Base-by-base conservation (phyloP, 306 rosid genomes). In the Trifolium repens region DNA sequence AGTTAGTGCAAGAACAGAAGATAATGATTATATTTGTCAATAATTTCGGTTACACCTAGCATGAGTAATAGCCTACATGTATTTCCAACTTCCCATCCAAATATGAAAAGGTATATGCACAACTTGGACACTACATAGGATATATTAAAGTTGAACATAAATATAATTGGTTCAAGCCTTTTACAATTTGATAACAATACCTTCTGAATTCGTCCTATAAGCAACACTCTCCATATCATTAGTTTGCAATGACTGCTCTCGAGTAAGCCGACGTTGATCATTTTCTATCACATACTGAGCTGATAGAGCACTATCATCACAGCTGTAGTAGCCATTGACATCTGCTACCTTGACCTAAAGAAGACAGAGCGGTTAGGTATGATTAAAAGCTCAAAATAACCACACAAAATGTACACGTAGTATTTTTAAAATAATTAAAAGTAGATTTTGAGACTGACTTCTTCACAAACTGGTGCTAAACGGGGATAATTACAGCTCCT, bases 401-500 rank as follows among this genome's bases (percentile, higher is more conserved):
- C 66, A 47, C 27, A 55, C n/a, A 57, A 34, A 46, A 46, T 26
- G 47, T 57, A 14, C 50, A 35, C 11, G 52, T 27, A 47, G 44
- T 30, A 66, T 17, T 67, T 63, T 52, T 39, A 43, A 37, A 64
- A 63, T 5, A 65, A 73, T 34, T 11, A 22, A 24, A 67, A 54
- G 71, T 15, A 3, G 47, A 47, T 39, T 66, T 78, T 15, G 19
- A 72, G 79, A 76, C 93, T 79, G 79, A 94, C 99, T 84, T 94
- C 97, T 88, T 94, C 97, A 42, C 82, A 67, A 71, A 94, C 91
- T 34, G 97, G 87, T 19, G 88, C 87, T 84, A 94, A 84, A 75
- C 62, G 72, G 83, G 93, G 84, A 84, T 74, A 35, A 43, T 82
- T 63, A 13, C 83, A 76, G 77, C 82, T 78, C 67, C 87, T 75